Conservation (phyloP, 2,329 filamentous ascomycete species). For the Aureobasidium sp. region DNA sequence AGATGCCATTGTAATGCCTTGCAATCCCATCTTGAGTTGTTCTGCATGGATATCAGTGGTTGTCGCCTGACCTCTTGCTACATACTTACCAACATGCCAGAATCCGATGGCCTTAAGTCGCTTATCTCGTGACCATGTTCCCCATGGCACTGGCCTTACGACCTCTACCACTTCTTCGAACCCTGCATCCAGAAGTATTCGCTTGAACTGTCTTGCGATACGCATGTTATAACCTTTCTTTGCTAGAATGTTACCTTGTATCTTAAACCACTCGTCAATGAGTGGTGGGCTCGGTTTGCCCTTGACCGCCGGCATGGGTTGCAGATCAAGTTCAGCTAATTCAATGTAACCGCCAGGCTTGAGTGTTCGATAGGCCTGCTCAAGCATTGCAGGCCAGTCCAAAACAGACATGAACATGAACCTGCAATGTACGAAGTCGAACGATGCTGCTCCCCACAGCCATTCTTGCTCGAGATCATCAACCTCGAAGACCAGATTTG, state of each 20-base stretch:
- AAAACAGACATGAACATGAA: slow-evolving; percentile 27
- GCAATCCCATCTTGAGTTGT: slow-evolving; percentile 15
- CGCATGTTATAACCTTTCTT: slow-evolving; percentile 14
- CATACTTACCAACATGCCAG: slow-evolving; percentile 16
- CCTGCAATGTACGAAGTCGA: slow-evolving; percentile 40
- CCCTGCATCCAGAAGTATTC: slow-evolving; percentile 10
- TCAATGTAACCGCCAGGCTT: slow-evolving; percentile 35
- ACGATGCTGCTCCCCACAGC: slow-evolving; percentile 22
- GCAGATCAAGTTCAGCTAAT: slow-evolving; percentile 31
- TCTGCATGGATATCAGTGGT: slow-evolving; percentile 2
- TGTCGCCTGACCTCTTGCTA: background rate
- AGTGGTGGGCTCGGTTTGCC: slow-evolving; percentile 23
- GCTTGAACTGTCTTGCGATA: slow-evolving; percentile 6
- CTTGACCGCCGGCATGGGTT: slow-evolving; percentile 26
- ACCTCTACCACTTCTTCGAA: slow-evolving; percentile 15
- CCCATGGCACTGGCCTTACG: slow-evolving; percentile 16
- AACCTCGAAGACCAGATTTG: slow-evolving; percentile 26
- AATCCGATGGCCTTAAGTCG: slow-evolving; percentile 11
- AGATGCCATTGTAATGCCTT: slow-evolving; percentile 14
- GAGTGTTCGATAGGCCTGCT: slow-evolving; percentile 24
- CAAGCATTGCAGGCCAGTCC: slow-evolving; percentile 17
- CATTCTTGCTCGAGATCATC: slow-evolving; percentile 30
- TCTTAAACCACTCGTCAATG: slow-evolving; percentile 9
- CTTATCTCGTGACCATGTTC: slow-evolving; percentile 9
- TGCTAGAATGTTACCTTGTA: background rate